A percentile compares a stretch with the other conserved stretches of the same genome.
Conservation (phyloP, 2,329 filamentous ascomycete species). For the Colletotrichum spaethianum region DNA sequence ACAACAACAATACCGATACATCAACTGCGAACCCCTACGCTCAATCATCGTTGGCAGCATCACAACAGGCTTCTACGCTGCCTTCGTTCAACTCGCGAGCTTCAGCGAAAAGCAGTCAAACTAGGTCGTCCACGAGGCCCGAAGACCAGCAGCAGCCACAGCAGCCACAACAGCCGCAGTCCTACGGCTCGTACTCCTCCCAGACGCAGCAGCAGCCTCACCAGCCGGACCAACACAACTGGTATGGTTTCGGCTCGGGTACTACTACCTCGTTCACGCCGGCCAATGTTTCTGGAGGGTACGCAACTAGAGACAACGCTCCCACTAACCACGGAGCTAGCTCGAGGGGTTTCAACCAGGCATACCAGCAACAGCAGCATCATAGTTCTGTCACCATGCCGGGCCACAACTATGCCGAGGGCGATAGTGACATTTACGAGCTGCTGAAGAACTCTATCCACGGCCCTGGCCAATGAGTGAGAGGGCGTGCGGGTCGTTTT, state of each 20-base stretch:
- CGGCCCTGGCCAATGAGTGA: conserved; percentile 14
- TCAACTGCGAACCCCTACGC: conserved; percentile 7
- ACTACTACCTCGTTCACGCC: conserved; percentile 15
- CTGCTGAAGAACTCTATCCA: conserved; percentile 35
- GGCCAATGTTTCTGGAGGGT: conserved; percentile 20
- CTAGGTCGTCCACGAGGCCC: neutral
- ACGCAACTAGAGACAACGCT: conserved; percentile 12
- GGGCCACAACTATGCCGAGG: conserved; percentile 15
- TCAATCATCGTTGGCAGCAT: conserved; percentile 42
- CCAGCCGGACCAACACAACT: conserved; percentile 34
- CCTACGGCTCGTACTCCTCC: conserved; percentile 17
- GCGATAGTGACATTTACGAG: conserved; percentile 34
- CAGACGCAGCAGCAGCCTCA: conserved; percentile 27
- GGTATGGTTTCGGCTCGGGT: conserved; percentile 34
- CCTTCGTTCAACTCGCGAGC: conserved; percentile 45
- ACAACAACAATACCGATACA: neutral
- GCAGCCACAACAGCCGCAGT: conserved; percentile 14
- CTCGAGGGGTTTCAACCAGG: conserved; percentile 9
- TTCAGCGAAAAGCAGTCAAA: conserved; percentile 15
- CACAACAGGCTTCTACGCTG: conserved; percentile 46
- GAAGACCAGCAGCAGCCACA: conserved; percentile 31
- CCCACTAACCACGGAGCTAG: conserved; percentile 15
- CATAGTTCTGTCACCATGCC: conserved; percentile 22
- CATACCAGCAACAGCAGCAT: conserved; percentile 38
- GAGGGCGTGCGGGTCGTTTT: neutral